Evolutionary conservation across 345 rosid species (phyloP).

Genomic region (Lepidium sativum): DNA sequence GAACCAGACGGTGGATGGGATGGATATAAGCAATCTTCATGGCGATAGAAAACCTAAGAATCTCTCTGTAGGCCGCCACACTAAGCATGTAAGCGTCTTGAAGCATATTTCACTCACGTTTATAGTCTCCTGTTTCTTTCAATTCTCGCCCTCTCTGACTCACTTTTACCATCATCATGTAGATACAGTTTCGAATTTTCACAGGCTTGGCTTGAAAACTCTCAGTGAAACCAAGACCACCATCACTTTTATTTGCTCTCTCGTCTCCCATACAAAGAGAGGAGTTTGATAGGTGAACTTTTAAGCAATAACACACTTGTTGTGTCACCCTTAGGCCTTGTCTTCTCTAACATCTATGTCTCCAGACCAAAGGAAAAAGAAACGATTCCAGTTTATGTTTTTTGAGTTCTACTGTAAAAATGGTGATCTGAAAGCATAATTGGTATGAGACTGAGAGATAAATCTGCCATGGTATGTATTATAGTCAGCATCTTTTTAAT

Average conservation of each 20-base stretch:
- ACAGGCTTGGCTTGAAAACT: slow-evolving; percentile 10
- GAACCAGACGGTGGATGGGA: slow-evolving; percentile 96
- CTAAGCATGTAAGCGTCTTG: slow-evolving; percentile 6
- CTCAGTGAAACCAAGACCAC: slow-evolving; percentile 21
- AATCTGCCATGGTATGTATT: slow-evolving; percentile 14
- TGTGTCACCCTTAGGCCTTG: background rate
- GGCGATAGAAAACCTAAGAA: slow-evolving; percentile 42
- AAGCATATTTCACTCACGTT: too few species aligned
- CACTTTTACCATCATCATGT: slow-evolving; percentile 11
- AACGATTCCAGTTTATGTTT: background rate
- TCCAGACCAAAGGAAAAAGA: background rate
- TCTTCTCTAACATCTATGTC: too few species aligned
- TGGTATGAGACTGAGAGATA: slow-evolving; percentile 1
- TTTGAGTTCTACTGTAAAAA: slow-evolving; percentile 15
- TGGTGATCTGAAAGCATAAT: slow-evolving; percentile 16
- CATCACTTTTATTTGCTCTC: slow-evolving; percentile 26
- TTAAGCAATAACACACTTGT: background rate
- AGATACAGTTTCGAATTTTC: slow-evolving; percentile 18
- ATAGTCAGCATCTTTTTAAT: background rate
- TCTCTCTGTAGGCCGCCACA: background rate
- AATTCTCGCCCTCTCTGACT: too few species aligned
- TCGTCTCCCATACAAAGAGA: slow-evolving; percentile 3
- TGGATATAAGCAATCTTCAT: slow-evolving; percentile 60
- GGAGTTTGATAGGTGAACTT: slow-evolving; percentile 22
- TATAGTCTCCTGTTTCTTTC: too few species aligned